Percentiles rank a stretch among this genome's conserved stretches.
phyloP scores from a whole-genome alignment of 2,329 filamentous ascomycete genomes.

The Fusarium tuaranense region DNA sequence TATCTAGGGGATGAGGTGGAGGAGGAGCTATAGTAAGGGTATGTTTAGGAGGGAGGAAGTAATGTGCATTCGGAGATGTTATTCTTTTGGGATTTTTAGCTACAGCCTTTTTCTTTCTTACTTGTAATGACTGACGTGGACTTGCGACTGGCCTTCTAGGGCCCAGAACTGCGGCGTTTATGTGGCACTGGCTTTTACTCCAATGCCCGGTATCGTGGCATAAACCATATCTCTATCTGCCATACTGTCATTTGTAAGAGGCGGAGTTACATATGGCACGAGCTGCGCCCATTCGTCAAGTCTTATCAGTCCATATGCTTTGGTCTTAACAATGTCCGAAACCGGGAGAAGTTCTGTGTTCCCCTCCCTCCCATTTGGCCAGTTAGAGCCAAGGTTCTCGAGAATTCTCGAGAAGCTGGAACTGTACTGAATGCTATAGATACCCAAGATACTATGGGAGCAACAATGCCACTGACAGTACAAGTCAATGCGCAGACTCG shows the following conservation, averaged over 20 bases:
- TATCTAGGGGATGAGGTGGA: constrained; percentile 1
- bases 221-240: not conserved
- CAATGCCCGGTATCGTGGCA: not conserved
- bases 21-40: constrained; percentile 8
- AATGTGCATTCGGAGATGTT: not conserved
- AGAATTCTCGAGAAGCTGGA: too few species aligned
- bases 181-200: not conserved
- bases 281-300: not conserved
- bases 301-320: not conserved
- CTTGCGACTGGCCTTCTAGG: not conserved
- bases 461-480: not conserved
- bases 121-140: not conserved
- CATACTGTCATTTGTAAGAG: not conserved
- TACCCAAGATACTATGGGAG: not conserved
- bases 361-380: too few species aligned
- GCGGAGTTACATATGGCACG: not conserved
- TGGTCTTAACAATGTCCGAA: not conserved
- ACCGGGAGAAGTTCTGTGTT: not conserved
- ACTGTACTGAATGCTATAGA: not conserved
- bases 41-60: not conserved
- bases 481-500: not conserved
- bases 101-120: not conserved
- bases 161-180: not conserved
- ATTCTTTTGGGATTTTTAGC: not conserved
- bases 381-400: too few species aligned